Percentiles rank a stretch among this genome's conserved stretches.
Conservation (phyloP, 192 early-diverging fungal genomes). For the Umbelopsis vinacea region DNA sequence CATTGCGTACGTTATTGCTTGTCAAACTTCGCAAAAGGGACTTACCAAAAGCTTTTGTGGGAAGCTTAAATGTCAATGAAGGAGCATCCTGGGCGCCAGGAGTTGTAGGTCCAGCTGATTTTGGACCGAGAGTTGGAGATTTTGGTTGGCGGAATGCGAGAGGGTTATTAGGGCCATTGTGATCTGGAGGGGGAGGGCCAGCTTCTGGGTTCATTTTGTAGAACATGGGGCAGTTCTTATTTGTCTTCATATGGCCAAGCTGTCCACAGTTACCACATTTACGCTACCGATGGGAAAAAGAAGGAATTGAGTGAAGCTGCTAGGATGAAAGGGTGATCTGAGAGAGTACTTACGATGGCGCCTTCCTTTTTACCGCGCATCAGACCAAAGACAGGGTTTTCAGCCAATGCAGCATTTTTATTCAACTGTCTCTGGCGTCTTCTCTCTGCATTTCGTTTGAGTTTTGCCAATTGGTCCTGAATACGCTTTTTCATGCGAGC, state of each 20-base stretch:
- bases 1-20: background rate
- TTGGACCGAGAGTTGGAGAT: conserved; percentile 7
- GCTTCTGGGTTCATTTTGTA: conserved; percentile 45
- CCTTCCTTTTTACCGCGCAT: conserved; percentile 68
- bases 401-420: conserved; percentile 48
- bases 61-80: conserved; percentile 26
- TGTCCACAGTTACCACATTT: conserved; percentile 82
- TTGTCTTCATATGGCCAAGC: conserved; percentile 88
- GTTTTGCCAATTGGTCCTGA: conserved; percentile 60
- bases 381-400: conserved; percentile 47
- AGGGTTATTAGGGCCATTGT: conserved; percentile 21
- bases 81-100: conserved; percentile 1
- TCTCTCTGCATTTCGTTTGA: conserved; percentile 69
- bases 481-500: conserved; percentile 63
- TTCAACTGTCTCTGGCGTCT: conserved; percentile 54
- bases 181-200: conserved; percentile 7
- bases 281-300: conserved; percentile 47
- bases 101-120: conserved; percentile 1
- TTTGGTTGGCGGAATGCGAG: conserved; percentile 19
- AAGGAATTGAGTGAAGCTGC: background rate
- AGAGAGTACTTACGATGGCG: conserved; percentile 38
- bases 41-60: conserved; percentile 25
- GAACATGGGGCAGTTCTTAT: conserved; percentile 75
- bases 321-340: background rate
- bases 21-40: background rate